Conservation (phyloP, 148 eudicot species). For the Bassia scoparia region DNA sequence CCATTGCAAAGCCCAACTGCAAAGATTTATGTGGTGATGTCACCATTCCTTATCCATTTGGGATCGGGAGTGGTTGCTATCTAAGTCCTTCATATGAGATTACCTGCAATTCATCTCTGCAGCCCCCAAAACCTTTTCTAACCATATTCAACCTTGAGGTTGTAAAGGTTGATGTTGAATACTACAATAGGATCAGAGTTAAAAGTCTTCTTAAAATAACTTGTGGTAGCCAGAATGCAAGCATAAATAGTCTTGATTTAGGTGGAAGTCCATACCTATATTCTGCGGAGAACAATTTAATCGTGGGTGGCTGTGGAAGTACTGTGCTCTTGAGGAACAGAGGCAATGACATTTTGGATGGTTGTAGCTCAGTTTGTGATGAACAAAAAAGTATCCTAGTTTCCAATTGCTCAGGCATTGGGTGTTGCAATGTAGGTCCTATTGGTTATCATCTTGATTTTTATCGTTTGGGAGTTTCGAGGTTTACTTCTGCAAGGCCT, state of each 20-base stretch:
- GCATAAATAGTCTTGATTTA: conserved; percentile 11
- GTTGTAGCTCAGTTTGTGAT: conserved; percentile 24
- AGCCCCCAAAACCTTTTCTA: background rate
- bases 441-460: background rate
- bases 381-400: background rate
- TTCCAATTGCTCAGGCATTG: background rate
- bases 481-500: background rate
- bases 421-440: background rate
- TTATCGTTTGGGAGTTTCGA: background rate
- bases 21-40: background rate
- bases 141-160: background rate
- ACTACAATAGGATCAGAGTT: background rate
- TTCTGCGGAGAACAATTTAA: conserved; percentile 20
- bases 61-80: conserved; percentile 5
- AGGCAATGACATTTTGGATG: background rate
- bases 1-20: background rate
- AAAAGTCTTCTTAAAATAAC: background rate
- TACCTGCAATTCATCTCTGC: background rate
- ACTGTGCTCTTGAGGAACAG: conserved; percentile 20
- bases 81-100: background rate
- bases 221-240: conserved; percentile 4
- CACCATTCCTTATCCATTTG: background rate
- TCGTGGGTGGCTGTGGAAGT: conserved; percentile 26
- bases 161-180: too few relatives aligned
- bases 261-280: conserved; percentile 16